phyloP scores from a whole-genome alignment of 805 yeast genomes.

The Zygosaccharomyces kombuchaensis region DNA sequence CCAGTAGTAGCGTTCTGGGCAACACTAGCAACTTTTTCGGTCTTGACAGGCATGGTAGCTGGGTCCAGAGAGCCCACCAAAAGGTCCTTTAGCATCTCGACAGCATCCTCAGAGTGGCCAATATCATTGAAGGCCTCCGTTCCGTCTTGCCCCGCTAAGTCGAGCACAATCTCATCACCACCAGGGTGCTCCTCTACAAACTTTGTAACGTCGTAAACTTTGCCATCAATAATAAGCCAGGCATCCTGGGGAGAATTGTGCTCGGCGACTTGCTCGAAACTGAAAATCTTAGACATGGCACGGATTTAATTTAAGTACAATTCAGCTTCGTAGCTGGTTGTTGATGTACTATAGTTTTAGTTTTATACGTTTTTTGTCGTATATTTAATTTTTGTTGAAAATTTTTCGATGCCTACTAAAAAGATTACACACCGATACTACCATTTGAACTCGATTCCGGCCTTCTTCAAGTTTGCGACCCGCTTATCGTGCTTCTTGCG shows the following conservation, averaged over 20 bases:
- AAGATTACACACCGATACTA: conserved; percentile 8
- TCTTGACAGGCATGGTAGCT: conserved; percentile 39
- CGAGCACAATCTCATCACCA: conserved; percentile 76
- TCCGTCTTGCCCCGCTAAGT: conserved; percentile 79
- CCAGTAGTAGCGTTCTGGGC: conserved; percentile 47
- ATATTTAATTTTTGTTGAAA: not conserved
- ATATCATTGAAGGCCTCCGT: conserved; percentile 83
- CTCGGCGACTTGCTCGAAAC: conserved; percentile 61
- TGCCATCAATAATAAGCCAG: conserved; percentile 81
- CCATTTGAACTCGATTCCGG: conserved; percentile 39
- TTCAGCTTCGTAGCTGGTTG: conserved; percentile 1
- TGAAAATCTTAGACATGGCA: conserved; percentile 47
- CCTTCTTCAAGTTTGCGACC: conserved; percentile 32
- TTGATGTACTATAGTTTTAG: not conserved
- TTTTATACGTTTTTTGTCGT: not conserved
- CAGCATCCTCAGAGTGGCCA: conserved; percentile 97
- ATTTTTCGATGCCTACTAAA: not conserved
- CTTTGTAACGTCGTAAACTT: conserved; percentile 78
- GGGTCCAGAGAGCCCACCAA: conserved; percentile 78
- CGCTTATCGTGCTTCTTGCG: conserved; percentile 34
- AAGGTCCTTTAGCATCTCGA: conserved; percentile 63
- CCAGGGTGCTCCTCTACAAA: conserved; percentile 61
- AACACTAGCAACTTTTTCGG: conserved; percentile 34
- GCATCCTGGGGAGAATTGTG: conserved; percentile 74
- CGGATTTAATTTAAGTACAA: not conserved